These are phyloP conservation scores for Clarkia xantiana DNA, from an alignment of 345 rosid genomes.

Conservation along the genomic window DNA sequence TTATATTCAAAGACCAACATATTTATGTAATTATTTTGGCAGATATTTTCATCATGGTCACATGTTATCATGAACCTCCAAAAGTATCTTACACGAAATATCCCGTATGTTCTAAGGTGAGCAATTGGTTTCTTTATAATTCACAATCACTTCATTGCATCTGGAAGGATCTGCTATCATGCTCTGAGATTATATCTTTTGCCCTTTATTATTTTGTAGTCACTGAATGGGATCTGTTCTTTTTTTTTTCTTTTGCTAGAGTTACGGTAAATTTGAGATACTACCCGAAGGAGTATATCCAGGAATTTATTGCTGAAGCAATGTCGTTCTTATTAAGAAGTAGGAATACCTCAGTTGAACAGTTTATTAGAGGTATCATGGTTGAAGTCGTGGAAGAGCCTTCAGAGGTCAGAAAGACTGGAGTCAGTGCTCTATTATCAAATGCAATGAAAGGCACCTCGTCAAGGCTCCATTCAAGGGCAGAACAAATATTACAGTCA, in stretches of 20 bases:
- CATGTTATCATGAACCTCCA: conserved; percentile 50
- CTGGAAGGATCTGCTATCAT: not conserved
- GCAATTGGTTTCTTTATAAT: conserved; percentile 6
- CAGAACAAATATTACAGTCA: conserved; percentile 31
- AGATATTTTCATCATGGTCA: conserved; percentile 74
- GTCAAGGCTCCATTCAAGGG: conserved; percentile 55
- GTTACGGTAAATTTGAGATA: conserved; percentile 52
- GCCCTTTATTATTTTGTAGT: not conserved
- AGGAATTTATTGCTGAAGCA: conserved; percentile 60
- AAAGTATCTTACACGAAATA: conserved; percentile 44
- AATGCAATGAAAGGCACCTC: conserved; percentile 53
- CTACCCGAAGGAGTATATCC: conserved; percentile 48
- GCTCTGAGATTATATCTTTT: not conserved
- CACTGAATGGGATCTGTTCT: not conserved
- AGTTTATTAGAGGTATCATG: conserved; percentile 57
- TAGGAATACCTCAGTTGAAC: conserved; percentile 51
- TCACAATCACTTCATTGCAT: not conserved
- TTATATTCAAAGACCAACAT: conserved; percentile 4
- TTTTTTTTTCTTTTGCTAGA: conserved; percentile 41
- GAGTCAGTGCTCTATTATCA: conserved; percentile 48
- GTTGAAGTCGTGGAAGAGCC: conserved; percentile 50
- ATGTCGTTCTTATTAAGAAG: conserved; percentile 80
- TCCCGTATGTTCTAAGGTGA: conserved; percentile 50
- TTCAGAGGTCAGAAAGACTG: conserved; percentile 28
- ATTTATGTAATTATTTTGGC: conserved; percentile 13